phyloP scores from a whole-genome alignment of 352 stramenopile species.

The Phytophthora rubi region DNA sequence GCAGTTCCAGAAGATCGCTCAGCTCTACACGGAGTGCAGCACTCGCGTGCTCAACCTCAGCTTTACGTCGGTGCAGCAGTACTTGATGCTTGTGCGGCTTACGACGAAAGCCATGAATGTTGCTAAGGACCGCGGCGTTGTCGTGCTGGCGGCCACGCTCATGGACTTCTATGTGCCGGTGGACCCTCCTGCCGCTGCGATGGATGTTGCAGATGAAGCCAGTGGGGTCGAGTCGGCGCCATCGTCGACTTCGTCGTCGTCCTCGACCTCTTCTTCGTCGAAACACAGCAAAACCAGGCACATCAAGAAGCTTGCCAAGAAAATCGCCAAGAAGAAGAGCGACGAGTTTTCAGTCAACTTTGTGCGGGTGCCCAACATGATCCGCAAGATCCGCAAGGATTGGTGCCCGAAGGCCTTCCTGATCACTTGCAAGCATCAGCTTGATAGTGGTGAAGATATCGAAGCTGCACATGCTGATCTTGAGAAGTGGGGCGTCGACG shows the following conservation, averaged over 20 bases:
- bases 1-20: conserved; percentile 71
- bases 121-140: conserved; percentile 68
- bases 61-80: conserved; percentile 87
- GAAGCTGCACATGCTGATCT: conserved; percentile 71
- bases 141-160: conserved; percentile 78
- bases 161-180: conserved; percentile 84
- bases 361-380: conserved; percentile 79
- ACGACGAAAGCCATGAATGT: conserved; percentile 60
- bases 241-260: conserved; percentile 9
- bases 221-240: conserved; percentile 13
- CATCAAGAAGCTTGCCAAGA: conserved; percentile 43
- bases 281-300: conserved; percentile 38
- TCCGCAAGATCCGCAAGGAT: conserved; percentile 80
- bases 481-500: conserved; percentile 84
- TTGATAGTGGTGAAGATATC: conserved; percentile 74
- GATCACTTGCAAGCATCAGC: conserved; percentile 79
- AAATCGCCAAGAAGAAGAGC: conserved; percentile 48
- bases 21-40: conserved; percentile 67
- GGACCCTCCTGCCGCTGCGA: conserved; percentile 25
- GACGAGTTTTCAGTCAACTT: conserved; percentile 83
- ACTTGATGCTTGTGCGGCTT: conserved; percentile 73
- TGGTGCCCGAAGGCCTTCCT: conserved; percentile 85
- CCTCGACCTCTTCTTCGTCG: conserved; percentile 21
- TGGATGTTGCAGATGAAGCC: conserved; percentile 7
- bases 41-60: conserved; percentile 74